Base-by-base conservation (phyloP, 495 filamentous ascomycete genomes). In the Aspergillus baeticus region DNA sequence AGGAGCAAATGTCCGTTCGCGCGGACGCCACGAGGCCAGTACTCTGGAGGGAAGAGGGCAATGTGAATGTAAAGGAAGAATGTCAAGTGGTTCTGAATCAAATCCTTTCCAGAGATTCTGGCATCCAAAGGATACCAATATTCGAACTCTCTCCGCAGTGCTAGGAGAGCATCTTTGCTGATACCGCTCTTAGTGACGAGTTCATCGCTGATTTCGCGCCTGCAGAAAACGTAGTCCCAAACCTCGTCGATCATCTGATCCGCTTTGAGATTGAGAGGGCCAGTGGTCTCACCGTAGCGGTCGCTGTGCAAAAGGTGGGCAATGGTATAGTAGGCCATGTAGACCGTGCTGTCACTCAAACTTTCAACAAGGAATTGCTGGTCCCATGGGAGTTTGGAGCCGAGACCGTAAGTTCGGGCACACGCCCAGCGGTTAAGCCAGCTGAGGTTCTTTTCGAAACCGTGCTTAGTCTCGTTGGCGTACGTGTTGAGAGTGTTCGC, bases 381-480 rank as follows among this genome's bases (percentile, higher is more conserved):
- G 67, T 96, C 94, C 92, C 93, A 98, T n/a, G 94, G 94, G 29
- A 98, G 82, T 71, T 92, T 91, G 20, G 94, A 92, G 23, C 94
- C 94, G 35, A 98, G 80, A 64, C 94, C 94, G 60, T 94, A 98
- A 7, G 89, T 89, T 65, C 94, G 77, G 37, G 93, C 89, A 65
- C 91, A 96, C 41, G 94, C 93, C 94, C 94, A 98, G 68, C 94
- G 89, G 69, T 87, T 91, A 26, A 98, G 79, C 94, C 94, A 98
- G 59, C 84, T 80, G 37, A 98, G 78, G 47, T 89, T 90, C 60
- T 86, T 86, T 72, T 90, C 83, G 70, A 97, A 94, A 1, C 81
- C 83, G 63, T 96, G 84, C 71, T 89, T 90, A 20, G 89, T 87
- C 64, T 96, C 93, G 10, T 81, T 70, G 13, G 82, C 77, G 69